Conservation (phyloP, 1,139 yeast species). For the Geotrichum reessii region DNA sequence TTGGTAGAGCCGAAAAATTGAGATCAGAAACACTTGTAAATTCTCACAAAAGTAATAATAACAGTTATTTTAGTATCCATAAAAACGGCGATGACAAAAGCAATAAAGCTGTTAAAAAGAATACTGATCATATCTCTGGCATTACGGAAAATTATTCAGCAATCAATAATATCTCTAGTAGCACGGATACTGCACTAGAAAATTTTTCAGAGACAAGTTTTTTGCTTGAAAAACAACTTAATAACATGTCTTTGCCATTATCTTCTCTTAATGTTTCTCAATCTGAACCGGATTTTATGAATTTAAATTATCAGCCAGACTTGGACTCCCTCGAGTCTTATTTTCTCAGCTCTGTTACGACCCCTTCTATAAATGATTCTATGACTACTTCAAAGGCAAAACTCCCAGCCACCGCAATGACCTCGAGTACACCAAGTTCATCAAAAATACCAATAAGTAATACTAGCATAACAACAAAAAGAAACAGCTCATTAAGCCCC, state of each 20-base stretch:
- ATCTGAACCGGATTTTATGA: not conserved
- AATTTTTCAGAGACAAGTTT: not conserved
- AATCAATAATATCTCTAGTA: too few species aligned
- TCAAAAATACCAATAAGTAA: not conserved
- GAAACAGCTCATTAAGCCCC: not conserved
- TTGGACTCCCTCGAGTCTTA: not conserved
- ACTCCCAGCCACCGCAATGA: not conserved
- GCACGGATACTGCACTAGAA: not conserved
- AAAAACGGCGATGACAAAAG: not conserved
- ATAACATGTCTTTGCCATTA: not conserved
- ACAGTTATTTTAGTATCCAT: not conserved
- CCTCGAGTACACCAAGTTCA: not conserved
- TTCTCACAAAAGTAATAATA: not conserved
- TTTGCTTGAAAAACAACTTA: not conserved
- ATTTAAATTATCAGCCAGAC: not conserved
- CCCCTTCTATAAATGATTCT: not conserved
- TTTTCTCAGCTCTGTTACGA: not conserved
- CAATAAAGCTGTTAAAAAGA: not conserved
- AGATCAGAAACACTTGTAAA: not conserved
- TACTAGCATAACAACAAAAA: not conserved
- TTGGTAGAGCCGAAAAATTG: constrained; percentile 1
- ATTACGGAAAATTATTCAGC: too few species aligned
- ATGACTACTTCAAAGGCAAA: not conserved
- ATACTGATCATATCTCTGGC: too few species aligned
- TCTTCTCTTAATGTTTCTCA: not conserved